Evolutionary conservation across 1,139 yeast genomes (phyloP).

Genomic region (Nakaseomyces uthaithaninus): DNA sequence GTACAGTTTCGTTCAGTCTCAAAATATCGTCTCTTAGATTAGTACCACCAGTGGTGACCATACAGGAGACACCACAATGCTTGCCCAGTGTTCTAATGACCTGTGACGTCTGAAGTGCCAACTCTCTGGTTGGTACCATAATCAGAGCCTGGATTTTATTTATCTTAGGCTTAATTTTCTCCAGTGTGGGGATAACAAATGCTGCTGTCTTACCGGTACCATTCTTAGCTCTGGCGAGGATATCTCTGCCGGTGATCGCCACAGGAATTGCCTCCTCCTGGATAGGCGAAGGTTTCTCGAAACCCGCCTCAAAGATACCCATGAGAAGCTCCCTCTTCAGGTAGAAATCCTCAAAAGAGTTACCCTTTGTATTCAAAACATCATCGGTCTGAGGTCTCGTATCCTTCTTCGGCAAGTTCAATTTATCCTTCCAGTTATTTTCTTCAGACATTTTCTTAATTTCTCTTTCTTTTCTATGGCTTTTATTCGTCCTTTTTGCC

Average conservation of each 20-base stretch:
- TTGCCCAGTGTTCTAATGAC: slow-evolving; percentile 96
- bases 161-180: slow-evolving; percentile 73
- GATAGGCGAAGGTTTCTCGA: slow-evolving; percentile 95
- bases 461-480: not conserved
- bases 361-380: slow-evolving; percentile 86
- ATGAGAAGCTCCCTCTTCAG: slow-evolving; percentile 86
- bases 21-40: slow-evolving; percentile 87
- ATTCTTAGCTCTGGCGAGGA: slow-evolving; percentile 94
- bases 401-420: slow-evolving; percentile 77
- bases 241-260: slow-evolving; percentile 92
- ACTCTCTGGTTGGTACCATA: slow-evolving; percentile 88
- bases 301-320: slow-evolving; percentile 99
- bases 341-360: slow-evolving; percentile 83
- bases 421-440: slow-evolving; percentile 55
- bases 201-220: slow-evolving; percentile 99
- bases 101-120: slow-evolving; percentile 95
- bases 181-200: slow-evolving; percentile 80
- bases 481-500: not conserved
- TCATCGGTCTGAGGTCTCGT: slow-evolving; percentile 94
- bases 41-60: slow-evolving; percentile 99
- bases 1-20: slow-evolving; percentile 87
- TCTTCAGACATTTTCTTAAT: slow-evolving; percentile 5
- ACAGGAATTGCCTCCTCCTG: slow-evolving; percentile 97
- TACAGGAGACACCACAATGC: slow-evolving; percentile 84
- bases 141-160: slow-evolving; percentile 83